These are phyloP conservation scores for Beauveria sp. DNA, from an alignment of 2,329 filamentous ascomycete genomes.

Conservation along the genomic window DNA sequence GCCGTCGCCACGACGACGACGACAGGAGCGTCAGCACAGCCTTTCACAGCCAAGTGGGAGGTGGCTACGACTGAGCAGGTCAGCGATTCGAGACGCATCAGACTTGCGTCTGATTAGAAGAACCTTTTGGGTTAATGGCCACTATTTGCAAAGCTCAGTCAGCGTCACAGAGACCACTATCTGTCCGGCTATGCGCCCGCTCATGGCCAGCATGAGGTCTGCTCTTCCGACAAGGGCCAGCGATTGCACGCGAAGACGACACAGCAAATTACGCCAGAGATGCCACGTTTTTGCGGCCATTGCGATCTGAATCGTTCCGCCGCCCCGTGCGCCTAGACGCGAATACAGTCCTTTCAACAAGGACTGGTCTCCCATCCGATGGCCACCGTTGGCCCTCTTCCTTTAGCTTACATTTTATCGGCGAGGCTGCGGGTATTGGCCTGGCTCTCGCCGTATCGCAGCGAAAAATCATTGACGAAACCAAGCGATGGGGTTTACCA, in stretches of 20 bases:
- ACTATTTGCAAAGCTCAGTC: neutral
- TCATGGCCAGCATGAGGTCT: neutral
- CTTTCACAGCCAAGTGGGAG: conserved; percentile 88
- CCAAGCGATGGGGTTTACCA: neutral
- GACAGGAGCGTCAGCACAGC: conserved; percentile 93
- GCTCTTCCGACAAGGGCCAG: neutral
- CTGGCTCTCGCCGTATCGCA: neutral
- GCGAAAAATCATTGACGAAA: neutral
- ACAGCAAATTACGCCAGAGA: neutral
- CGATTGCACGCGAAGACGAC: neutral
- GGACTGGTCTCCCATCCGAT: neutral
- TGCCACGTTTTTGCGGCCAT: neutral
- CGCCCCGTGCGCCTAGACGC: neutral
- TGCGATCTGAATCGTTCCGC: neutral
- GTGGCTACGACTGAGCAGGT: conserved; percentile 43
- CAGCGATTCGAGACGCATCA: neutral
- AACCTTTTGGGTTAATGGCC: neutral
- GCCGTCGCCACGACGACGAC: conserved; percentile 76
- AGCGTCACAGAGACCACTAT: neutral
- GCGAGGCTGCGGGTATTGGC: neutral
- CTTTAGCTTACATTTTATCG: neutral
- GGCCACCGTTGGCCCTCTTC: neutral
- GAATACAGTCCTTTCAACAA: conserved; percentile 7
- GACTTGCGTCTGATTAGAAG: neutral
- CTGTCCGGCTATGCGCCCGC: neutral